phyloP scores from a whole-genome alignment of 805 yeast species.

The Metschnikowia santaceciliae region DNA sequence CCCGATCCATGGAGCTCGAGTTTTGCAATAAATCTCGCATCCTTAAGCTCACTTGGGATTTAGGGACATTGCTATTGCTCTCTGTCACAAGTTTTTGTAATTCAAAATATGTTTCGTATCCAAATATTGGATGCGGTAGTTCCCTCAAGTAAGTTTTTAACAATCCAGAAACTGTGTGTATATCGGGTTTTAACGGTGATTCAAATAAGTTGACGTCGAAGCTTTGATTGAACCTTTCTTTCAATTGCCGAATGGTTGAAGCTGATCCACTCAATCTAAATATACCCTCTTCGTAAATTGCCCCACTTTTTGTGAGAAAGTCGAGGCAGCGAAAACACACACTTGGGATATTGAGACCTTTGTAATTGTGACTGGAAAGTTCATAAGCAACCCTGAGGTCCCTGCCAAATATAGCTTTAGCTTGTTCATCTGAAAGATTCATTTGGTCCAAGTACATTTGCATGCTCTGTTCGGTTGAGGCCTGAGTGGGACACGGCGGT shows the following conservation, averaged over 20 bases:
- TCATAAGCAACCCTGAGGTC: slow-evolving; percentile 49
- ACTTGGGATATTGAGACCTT: slow-evolving; percentile 59
- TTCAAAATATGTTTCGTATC: slow-evolving; percentile 41
- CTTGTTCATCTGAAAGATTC: slow-evolving; percentile 30
- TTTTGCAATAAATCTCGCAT: slow-evolving; percentile 32
- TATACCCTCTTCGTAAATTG: slow-evolving; percentile 84
- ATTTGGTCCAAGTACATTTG: slow-evolving; percentile 31
- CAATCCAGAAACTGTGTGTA: slow-evolving; percentile 83
- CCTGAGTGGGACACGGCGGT: background rate
- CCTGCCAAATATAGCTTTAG: slow-evolving; percentile 59
- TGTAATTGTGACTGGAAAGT: slow-evolving; percentile 46
- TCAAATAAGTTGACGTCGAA: slow-evolving; percentile 65
- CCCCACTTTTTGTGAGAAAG: slow-evolving; percentile 60
- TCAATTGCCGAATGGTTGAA: slow-evolving; percentile 63
- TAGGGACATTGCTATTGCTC: slow-evolving; percentile 14
- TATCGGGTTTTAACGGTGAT: slow-evolving; percentile 52
- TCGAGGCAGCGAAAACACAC: slow-evolving; percentile 73
- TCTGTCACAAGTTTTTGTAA: slow-evolving; percentile 17
- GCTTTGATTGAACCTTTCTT: slow-evolving; percentile 61
- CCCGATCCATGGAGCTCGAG: slow-evolving; percentile 42
- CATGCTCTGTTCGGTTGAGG: slow-evolving; percentile 11
- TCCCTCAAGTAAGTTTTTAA: slow-evolving; percentile 79
- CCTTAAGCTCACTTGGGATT: slow-evolving; percentile 23
- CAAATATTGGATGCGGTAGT: slow-evolving; percentile 65
- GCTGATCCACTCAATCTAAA: slow-evolving; percentile 90